Evolutionary conservation across 495 filamentous ascomycete genomes (phyloP).

Genomic region (Tetracladium marchalianum): DNA sequence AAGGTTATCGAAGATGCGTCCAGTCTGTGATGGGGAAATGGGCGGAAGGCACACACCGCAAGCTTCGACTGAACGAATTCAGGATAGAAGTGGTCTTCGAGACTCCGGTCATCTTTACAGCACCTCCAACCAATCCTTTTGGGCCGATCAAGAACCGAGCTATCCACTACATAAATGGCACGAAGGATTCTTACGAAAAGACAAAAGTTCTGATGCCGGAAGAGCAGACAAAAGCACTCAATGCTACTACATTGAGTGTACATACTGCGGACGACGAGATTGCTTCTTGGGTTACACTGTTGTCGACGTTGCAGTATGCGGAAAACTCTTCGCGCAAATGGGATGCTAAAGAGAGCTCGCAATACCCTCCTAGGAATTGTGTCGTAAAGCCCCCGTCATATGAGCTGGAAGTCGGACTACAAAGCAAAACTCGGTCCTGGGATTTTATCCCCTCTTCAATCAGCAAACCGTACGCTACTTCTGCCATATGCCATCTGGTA

Average conservation of each 20-base stretch:
- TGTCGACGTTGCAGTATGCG: constrained; percentile 34
- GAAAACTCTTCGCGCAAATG: constrained; percentile 31
- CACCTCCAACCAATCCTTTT: constrained; percentile 25
- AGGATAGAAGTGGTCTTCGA: constrained; percentile 41
- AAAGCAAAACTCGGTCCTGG: constrained; percentile 38
- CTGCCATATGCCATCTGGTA: constrained; percentile 37
- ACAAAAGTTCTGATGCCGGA: constrained; percentile 20
- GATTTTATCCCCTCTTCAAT: constrained; percentile 37
- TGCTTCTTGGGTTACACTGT: constrained; percentile 34
- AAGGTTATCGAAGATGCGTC: constrained; percentile 17
- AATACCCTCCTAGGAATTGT: constrained; percentile 7
- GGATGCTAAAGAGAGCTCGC: constrained; percentile 22
- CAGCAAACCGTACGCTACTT: constrained; percentile 39
- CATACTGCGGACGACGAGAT: constrained; percentile 38
- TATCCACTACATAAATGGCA: constrained; percentile 32
- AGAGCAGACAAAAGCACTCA: constrained; percentile 12
- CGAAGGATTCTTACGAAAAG: constrained; percentile 22
- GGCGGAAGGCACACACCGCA: constrained; percentile 30
- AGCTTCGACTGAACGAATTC: constrained; percentile 29
- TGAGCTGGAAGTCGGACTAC: constrained; percentile 32
- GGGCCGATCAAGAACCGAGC: constrained; percentile 26
- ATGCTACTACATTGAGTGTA: constrained; percentile 22
- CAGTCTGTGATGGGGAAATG: constrained; percentile 33
- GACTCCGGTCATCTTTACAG: constrained; percentile 38
- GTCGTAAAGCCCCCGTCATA: constrained; percentile 16